Base-by-base conservation (phyloP, 352 stramenopile species). In the Phytophthora chlamydospora region DNA sequence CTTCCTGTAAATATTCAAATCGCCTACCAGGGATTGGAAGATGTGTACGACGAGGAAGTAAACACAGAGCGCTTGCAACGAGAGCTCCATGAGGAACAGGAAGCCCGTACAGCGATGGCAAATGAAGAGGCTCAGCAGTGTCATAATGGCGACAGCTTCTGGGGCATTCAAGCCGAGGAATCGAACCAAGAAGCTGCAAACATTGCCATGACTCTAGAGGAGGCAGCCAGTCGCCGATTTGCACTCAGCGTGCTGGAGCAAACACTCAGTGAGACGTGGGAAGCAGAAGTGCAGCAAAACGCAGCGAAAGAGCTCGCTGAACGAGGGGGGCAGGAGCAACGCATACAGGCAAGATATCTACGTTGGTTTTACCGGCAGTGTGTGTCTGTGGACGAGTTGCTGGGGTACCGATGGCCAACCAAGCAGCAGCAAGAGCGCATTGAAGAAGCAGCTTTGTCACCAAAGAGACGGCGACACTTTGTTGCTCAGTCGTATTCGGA, bases 331-430 rank as follows among this genome's bases (percentile, higher is more conserved):
- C 39, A 63, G 16, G 80, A 88, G 42, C 78, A 80, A 36, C 68
- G 53, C 0, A 66, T 71, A 42, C 80, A 85, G 45, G 45, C 46
- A 14, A 50, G 76, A 42, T 88, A 90, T 60, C 63, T 90, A 33
- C 71, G 76, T 29, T 88, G 80, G 80, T 90, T 90, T 49, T 88
- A 88, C 45, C 42, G 66, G 5, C 62, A 82, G 35, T 88, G 76
- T 49, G 46, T 64, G 38, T 85, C 71, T 0, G 78, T 84, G 9
- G 80, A 90, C 33, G 62, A 90, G 11, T 31, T 90, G n/a, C 57
- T 90, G 0, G 63, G 66, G 11, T 88, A 88, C 43, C 24, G 69
- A 8, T 90, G 80, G 80, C 80, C 76, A 4, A 78, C 50, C 0
- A 75, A 75, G 14, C 52, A 75, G 21, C 71, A 69, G 31, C 64